Evolutionary conservation across 345 rosid genomes (phyloP).

Genomic region (Cardiospermum halicacabum): DNA sequence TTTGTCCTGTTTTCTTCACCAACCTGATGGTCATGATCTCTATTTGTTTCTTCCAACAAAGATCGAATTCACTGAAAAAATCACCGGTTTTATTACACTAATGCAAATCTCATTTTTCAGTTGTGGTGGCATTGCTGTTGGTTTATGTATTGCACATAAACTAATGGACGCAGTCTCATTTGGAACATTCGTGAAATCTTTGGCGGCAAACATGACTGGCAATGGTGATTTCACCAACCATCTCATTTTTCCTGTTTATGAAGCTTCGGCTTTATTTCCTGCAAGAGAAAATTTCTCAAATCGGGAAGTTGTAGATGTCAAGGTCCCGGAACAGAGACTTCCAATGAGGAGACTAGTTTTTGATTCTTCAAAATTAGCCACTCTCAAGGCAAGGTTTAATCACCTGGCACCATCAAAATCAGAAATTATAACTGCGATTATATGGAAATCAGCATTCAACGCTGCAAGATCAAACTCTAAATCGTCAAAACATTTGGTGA

Average conservation of each 20-base stretch:
- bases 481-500: background rate
- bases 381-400: constrained; percentile 4
- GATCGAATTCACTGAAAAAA: background rate
- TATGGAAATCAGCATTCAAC: constrained; percentile 17
- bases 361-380: background rate
- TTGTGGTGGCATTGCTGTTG: constrained; percentile 26
- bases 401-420: constrained; percentile 10
- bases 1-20: constrained; percentile 12
- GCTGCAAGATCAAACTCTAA: constrained; percentile 3
- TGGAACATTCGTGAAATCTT: constrained; percentile 16
- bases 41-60: constrained; percentile 15
- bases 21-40: constrained; percentile 13
- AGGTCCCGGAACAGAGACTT: background rate
- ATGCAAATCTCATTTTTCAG: constrained; percentile 26
- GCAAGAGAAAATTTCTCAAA: background rate
- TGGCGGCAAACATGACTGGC: constrained; percentile 16
- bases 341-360: constrained; percentile 20
- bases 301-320: background rate
- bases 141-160: constrained; percentile 23
- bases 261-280: background rate
- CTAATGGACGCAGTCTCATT: constrained; percentile 20
- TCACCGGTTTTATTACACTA: background rate
- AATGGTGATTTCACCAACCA: background rate
- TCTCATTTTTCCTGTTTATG: background rate
- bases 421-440: constrained; percentile 20